A percentile compares a stretch with the other conserved stretches of the same genome.
Conservation (phyloP, 1,284 basidiomycete species). For the Sporisorium scitamineum region DNA sequence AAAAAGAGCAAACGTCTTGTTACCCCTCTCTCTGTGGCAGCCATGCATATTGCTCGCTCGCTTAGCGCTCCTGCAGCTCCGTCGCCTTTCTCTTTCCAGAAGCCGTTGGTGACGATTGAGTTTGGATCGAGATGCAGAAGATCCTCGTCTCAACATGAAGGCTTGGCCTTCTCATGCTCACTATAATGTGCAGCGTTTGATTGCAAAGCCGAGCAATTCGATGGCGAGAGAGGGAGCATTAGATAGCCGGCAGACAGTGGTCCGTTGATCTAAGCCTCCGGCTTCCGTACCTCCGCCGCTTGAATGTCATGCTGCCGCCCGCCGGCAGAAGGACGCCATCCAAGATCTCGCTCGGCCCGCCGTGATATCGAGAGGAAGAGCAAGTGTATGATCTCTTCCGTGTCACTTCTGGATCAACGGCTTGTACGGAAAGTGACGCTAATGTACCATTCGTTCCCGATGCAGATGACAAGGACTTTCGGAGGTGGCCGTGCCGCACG, state of each 20-base stretch:
- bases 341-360: too few species aligned
- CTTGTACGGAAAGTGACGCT: constrained; percentile 6
- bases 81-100: too few species aligned
- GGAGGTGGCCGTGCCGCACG: constrained; percentile 12
- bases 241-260: constrained; percentile 13
- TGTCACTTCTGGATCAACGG: constrained; percentile 1
- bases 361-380: too few species aligned
- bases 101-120: not conserved
- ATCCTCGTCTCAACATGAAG: too few species aligned
- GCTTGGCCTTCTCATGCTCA: not conserved
- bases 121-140: too few species aligned
- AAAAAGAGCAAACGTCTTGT: not conserved
- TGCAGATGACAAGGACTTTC: constrained; percentile 3
- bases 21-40: not conserved
- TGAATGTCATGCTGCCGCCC: constrained; percentile 7
- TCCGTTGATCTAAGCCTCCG: constrained; percentile 13
- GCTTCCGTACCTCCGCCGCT: constrained; percentile 14
- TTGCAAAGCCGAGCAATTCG: constrained; percentile 1
- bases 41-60: constrained; percentile 1
- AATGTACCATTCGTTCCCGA: constrained; percentile 16
- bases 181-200: not conserved
- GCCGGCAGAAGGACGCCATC: not conserved
- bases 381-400: too few species aligned
- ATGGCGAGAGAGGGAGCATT: not conserved
- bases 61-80: not conserved